Conservation (phyloP, 768 basidiomycete species). For the Holtermanniella nyarrowii region DNA sequence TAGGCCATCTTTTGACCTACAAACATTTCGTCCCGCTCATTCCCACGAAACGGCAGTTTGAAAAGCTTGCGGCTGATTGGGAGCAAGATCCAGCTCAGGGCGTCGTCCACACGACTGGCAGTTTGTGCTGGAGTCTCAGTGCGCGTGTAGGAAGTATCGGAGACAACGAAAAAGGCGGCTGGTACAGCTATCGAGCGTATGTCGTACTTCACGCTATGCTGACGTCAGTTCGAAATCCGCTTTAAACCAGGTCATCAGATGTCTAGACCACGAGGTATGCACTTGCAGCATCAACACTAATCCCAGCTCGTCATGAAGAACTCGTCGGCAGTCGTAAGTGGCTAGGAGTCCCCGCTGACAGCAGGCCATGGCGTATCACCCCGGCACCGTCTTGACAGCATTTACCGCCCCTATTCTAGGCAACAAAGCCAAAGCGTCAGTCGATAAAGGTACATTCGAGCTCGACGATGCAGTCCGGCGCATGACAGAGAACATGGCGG, state of each 20-base stretch:
- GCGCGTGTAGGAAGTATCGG: slow-evolving; percentile 43
- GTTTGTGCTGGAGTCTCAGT: slow-evolving; percentile 40
- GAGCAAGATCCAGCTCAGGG: slow-evolving; percentile 39
- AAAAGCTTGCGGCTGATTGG: slow-evolving; percentile 13
- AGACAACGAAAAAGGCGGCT: slow-evolving; percentile 43
- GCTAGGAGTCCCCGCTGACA: slow-evolving; percentile 21
- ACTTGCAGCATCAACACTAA: background rate
- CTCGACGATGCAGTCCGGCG: slow-evolving; percentile 36
- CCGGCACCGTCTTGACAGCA: slow-evolving; percentile 38
- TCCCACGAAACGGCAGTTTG: slow-evolving; percentile 31
- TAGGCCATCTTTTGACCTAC: slow-evolving; percentile 44
- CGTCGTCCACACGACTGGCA: slow-evolving; percentile 19
- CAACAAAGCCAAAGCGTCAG: slow-evolving; percentile 23
- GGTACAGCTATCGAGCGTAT: slow-evolving; percentile 37
- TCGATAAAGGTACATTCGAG: slow-evolving; percentile 37
- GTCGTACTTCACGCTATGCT: slow-evolving; percentile 3
- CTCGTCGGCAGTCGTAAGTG: slow-evolving; percentile 36
- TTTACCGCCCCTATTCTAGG: slow-evolving; percentile 36
- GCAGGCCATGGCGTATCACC: slow-evolving; percentile 36
- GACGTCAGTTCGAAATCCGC: slow-evolving; percentile 43
- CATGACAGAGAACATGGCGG: slow-evolving; percentile 27
- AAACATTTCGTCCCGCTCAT: slow-evolving; percentile 44
- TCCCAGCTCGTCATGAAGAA: slow-evolving; percentile 31
- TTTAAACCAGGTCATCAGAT: slow-evolving; percentile 42
- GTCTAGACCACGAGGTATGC: slow-evolving; percentile 42